Conservation (phyloP, 192 early-diverging fungal genomes). For the Podila minutissima region DNA sequence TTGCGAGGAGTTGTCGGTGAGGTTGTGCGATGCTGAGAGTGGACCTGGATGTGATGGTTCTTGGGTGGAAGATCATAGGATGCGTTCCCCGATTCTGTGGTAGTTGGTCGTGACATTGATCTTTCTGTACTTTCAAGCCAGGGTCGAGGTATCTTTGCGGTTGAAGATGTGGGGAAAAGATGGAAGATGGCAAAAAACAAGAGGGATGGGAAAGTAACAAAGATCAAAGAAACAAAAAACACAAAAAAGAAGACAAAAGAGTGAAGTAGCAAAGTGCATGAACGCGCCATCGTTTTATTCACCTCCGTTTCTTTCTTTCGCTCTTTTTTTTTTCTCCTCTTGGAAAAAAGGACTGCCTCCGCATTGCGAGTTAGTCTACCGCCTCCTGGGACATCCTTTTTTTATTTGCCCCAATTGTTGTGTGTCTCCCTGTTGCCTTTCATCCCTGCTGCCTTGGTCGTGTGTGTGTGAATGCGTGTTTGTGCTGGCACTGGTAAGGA, state of each 20-base stretch:
- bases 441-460: no score
- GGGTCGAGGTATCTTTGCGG: not conserved
- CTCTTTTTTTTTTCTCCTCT: no score
- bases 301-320: no score
- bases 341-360: no score
- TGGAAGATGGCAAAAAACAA: not conserved
- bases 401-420: no score
- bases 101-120: not conserved
- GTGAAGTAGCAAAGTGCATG: not conserved
- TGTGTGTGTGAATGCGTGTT: no score
- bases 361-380: no score
- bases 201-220: not conserved
- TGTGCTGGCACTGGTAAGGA: no score
- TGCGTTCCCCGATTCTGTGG: not conserved
- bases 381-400: no score
- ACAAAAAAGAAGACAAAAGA: not conserved
- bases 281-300: no score
- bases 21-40: not conserved
- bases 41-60: not conserved
- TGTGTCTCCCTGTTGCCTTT: no score
- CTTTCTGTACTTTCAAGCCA: not conserved
- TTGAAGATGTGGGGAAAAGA: not conserved
- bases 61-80: not conserved
- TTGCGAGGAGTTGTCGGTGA: not conserved
- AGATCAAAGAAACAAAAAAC: not conserved